phyloP scores from a whole-genome alignment of 2,329 filamentous ascomycete genomes.

The Aspergillus sp. region DNA sequence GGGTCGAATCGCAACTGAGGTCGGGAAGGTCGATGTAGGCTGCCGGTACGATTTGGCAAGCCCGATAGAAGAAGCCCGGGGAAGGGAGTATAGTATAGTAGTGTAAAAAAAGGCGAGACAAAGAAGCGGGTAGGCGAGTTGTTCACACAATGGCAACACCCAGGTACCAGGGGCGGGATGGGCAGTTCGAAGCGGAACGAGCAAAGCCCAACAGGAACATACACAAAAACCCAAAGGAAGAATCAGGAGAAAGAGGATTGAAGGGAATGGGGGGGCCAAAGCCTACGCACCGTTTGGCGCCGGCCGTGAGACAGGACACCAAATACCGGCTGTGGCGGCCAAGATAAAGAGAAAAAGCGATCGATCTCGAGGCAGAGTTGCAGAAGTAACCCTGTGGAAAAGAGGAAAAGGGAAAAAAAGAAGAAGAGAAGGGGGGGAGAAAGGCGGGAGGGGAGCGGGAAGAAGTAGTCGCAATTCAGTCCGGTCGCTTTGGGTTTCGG shows the following conservation, averaged over 20 bases:
- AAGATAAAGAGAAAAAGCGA: conserved; percentile 37
- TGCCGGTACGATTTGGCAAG: conserved; percentile 5
- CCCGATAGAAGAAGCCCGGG: not conserved
- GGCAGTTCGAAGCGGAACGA: conserved; percentile 21
- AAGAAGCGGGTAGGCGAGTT: conserved; percentile 18
- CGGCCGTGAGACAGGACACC: conserved; percentile 50
- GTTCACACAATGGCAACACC: conserved; percentile 6
- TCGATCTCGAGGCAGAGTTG: conserved; percentile 37
- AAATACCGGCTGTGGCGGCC: conserved; percentile 49
- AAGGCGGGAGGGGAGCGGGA: conserved; percentile 19
- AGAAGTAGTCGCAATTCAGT: conserved; percentile 4
- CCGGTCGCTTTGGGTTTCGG: conserved; percentile 5
- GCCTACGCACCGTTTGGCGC: conserved; percentile 51
- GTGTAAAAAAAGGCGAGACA: conserved; percentile 7
- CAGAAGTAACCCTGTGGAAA: conserved; percentile 27
- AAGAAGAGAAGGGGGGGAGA: conserved; percentile 11
- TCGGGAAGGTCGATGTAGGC: conserved; percentile 6
- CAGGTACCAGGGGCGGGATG: conserved; percentile 20
- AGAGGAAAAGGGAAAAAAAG: conserved; percentile 17
- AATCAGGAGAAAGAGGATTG: conserved; percentile 23
- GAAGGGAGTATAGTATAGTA: too few species aligned
- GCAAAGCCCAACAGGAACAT: conserved; percentile 19
- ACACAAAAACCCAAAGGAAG: conserved; percentile 20
- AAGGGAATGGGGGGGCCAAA: conserved; percentile 38
- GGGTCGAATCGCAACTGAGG: conserved; percentile 25